A percentile compares a stretch with the other conserved stretches of the same genome.
phyloP scores from a whole-genome alignment of 2,329 filamentous ascomycete species.

The Penicillium oxalicum region DNA sequence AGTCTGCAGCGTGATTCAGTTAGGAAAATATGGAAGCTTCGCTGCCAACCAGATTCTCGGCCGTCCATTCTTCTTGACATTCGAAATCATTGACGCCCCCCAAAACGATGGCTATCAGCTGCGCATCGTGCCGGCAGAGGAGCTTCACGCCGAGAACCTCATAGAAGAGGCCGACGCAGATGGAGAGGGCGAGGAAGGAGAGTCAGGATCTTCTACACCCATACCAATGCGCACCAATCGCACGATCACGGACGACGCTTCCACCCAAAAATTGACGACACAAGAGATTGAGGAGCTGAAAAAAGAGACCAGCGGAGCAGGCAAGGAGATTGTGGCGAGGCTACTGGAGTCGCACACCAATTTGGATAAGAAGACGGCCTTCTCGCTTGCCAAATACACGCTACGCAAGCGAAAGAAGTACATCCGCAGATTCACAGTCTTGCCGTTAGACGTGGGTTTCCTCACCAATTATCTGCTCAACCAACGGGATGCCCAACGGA shows the following conservation, averaged over 20 bases:
- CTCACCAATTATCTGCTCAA: conserved; percentile 71
- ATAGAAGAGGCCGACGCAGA: conserved; percentile 46
- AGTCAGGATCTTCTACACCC: conserved; percentile 24
- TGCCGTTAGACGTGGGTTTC: conserved; percentile 73
- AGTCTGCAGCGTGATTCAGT: conserved; percentile 63
- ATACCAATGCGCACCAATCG: conserved; percentile 57
- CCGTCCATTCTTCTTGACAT: conserved; percentile 87
- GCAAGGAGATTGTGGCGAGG: conserved; percentile 87
- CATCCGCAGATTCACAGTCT: conserved; percentile 74
- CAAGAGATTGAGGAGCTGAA: conserved; percentile 68
- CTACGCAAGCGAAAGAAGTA: conserved; percentile 92
- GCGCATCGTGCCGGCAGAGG: conserved; percentile 70
- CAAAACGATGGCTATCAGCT: conserved; percentile 60
- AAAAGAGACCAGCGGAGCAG: conserved; percentile 66
- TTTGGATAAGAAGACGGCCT: conserved; percentile 88
- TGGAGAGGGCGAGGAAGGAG: conserved; percentile 32
- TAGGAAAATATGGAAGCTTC: conserved; percentile 91
- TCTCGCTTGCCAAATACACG: conserved; percentile 93
- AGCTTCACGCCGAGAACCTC: conserved; percentile 73
- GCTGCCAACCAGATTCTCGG: conserved; percentile 82
- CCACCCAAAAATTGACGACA: conserved; percentile 68
- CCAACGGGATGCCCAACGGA: conserved; percentile 72
- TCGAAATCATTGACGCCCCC: conserved; percentile 71
- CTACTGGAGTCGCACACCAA: conserved; percentile 83
- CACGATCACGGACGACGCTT: conserved; percentile 56